Evolutionary conservation across 169 alveolate species (phyloP).

Genomic region (Eimeria falciformis): DNA sequence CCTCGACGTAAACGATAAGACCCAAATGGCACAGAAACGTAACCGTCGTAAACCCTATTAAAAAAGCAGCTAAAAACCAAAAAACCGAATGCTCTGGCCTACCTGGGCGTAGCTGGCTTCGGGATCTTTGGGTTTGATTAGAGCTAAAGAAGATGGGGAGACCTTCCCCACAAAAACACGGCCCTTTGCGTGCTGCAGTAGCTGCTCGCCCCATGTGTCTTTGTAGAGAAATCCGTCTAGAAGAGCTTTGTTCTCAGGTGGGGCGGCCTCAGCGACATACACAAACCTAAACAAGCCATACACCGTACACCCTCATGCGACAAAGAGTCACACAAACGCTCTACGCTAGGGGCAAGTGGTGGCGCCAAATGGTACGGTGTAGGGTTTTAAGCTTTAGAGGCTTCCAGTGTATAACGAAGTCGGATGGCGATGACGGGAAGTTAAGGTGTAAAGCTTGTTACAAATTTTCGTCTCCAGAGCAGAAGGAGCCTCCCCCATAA

Average conservation of each 20-base stretch:
- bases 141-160: neutral
- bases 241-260: neutral
- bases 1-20: neutral
- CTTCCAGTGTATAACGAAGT: too few relatives aligned
- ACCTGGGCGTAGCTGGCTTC: slow-evolving; percentile 42
- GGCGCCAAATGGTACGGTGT: too few relatives aligned
- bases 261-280: slow-evolving; percentile 31
- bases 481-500: slow-evolving; percentile 61
- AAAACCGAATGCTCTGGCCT: neutral
- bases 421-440: too few relatives aligned
- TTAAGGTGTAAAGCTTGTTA: too few relatives aligned
- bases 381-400: too few relatives aligned
- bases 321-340: too few relatives aligned
- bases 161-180: slow-evolving; percentile 25
- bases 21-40: neutral
- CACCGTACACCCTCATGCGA: too few relatives aligned
- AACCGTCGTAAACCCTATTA: neutral
- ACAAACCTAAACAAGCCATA: neutral
- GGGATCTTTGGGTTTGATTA: neutral
- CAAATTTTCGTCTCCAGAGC: slow-evolving; percentile 42
- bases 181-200: slow-evolving; percentile 43
- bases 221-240: slow-evolving; percentile 20
- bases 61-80: neutral
- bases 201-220: slow-evolving; percentile 66
- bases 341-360: too few relatives aligned